A percentile compares a stretch with the other conserved stretches of the same genome.
These are phyloP conservation scores for Neurospora sp. DNA, from an alignment of 495 filamentous ascomycete genomes.

Conservation along the genomic window DNA sequence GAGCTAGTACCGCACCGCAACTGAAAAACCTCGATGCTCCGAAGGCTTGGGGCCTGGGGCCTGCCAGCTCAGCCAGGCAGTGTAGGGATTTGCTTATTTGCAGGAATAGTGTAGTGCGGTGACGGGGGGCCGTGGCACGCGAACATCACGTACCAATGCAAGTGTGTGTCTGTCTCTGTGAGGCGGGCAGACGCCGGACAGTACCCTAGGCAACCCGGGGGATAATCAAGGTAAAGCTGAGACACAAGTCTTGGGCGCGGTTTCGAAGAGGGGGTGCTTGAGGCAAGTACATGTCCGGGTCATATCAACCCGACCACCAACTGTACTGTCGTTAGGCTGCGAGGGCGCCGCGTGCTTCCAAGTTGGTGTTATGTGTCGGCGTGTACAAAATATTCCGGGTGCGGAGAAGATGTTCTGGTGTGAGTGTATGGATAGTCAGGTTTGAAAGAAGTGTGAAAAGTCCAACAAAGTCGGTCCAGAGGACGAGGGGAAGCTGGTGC, in stretches of 20 bases:
- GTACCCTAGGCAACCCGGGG: not conserved
- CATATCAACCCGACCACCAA: not conserved
- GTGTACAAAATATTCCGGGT: not conserved
- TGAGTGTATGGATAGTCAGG: not conserved
- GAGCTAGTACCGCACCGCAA: not conserved
- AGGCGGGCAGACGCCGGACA: not conserved
- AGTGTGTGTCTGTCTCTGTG: not conserved
- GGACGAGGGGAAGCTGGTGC: not conserved
- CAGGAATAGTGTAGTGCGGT: not conserved
- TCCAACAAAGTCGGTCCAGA: not conserved
- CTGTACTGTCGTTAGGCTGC: not conserved
- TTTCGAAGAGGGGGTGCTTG: not conserved
- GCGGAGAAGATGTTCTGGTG: not conserved
- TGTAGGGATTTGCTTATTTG: not conserved
- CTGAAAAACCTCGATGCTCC: not conserved
- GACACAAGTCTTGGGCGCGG: not conserved
- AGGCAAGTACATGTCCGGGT: not conserved
- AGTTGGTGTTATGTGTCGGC: not conserved
- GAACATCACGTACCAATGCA: not conserved
- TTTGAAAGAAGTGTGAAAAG: not conserved
- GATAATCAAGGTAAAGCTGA: not conserved
- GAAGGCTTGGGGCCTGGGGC: not conserved
- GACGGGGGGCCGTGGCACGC: not conserved
- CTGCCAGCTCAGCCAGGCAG: not conserved
- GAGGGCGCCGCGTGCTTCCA: not conserved